phyloP scores from a whole-genome alignment of 331 rosid species.

The Quercus tomentella region DNA sequence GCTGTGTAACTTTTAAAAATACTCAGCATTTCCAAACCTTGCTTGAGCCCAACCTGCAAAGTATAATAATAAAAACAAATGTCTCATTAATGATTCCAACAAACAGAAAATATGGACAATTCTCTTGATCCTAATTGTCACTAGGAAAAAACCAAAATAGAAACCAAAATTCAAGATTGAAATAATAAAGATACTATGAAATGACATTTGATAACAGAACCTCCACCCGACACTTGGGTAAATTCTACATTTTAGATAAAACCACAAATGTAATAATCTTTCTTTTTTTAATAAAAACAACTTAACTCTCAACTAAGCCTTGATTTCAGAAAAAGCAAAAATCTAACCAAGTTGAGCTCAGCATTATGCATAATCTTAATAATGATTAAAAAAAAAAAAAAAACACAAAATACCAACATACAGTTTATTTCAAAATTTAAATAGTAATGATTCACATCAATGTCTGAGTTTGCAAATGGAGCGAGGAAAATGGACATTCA shows the following conservation, averaged over 20 bases:
- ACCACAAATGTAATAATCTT: background rate
- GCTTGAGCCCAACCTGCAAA: slow-evolving; percentile 66
- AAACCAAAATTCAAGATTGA: too few species aligned
- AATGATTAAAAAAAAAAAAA: too few species aligned
- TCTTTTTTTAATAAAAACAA: background rate
- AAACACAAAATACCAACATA: background rate
- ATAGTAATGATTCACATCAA: background rate
- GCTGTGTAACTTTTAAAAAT: slow-evolving; percentile 59
- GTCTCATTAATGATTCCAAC: background rate
- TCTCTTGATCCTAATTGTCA: background rate
- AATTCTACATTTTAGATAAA: background rate
- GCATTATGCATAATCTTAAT: background rate
- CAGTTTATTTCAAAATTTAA: background rate
- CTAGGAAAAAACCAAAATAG: background rate
- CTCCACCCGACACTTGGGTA: too few species aligned
- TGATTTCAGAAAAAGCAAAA: too few species aligned
- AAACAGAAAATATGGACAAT: background rate
- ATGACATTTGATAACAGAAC: too few species aligned
- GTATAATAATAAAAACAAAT: background rate
- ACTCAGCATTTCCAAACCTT: slow-evolving; percentile 70
- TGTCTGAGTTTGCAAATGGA: background rate
- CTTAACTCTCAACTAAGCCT: background rate
- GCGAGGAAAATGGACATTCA: background rate
- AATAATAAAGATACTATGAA: too few species aligned
- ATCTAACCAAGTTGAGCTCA: background rate